These are phyloP conservation scores for Mrakia hoshinonis DNA, from an alignment of 768 basidiomycete genomes.

Conservation along the genomic window DNA sequence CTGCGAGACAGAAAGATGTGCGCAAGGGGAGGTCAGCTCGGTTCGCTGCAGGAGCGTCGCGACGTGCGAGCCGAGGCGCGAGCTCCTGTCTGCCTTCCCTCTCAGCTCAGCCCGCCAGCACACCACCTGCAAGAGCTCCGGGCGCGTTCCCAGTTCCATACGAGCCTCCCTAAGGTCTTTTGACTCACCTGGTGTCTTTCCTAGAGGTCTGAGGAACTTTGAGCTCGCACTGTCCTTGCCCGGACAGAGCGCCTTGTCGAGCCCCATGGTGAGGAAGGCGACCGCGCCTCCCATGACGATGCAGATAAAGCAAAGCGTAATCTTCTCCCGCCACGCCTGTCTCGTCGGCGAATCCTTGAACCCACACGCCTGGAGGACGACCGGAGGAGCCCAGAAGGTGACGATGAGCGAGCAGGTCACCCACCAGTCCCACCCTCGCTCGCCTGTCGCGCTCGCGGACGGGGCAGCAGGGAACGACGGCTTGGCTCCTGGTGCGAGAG, in stretches of 20 bases:
- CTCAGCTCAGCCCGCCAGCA: not conserved
- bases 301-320: slow-evolving; percentile 82
- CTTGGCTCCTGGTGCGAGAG: slow-evolving; percentile 40
- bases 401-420: slow-evolving; percentile 64
- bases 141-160: no score
- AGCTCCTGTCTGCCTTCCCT: not conserved
- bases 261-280: slow-evolving; percentile 88
- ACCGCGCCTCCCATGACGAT: slow-evolving; percentile 64
- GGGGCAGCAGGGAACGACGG: slow-evolving; percentile 33
- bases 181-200: slow-evolving; percentile 42
- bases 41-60: not conserved
- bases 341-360: slow-evolving; percentile 65
- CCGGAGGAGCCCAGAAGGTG: slow-evolving; percentile 85
- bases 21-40: not conserved
- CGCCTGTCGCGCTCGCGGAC: slow-evolving; percentile 19
- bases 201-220: slow-evolving; percentile 41
- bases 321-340: slow-evolving; percentile 97
- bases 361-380: slow-evolving; percentile 62
- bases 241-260: slow-evolving; percentile 87
- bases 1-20: slow-evolving; percentile 35
- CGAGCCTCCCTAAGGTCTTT: not conserved
- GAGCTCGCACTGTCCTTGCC: not conserved
- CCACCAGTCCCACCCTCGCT: slow-evolving; percentile 52
- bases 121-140: no score
- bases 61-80: not conserved